Conservation (phyloP, 352 stramenopile species). For the Phytopythium vexans region DNA sequence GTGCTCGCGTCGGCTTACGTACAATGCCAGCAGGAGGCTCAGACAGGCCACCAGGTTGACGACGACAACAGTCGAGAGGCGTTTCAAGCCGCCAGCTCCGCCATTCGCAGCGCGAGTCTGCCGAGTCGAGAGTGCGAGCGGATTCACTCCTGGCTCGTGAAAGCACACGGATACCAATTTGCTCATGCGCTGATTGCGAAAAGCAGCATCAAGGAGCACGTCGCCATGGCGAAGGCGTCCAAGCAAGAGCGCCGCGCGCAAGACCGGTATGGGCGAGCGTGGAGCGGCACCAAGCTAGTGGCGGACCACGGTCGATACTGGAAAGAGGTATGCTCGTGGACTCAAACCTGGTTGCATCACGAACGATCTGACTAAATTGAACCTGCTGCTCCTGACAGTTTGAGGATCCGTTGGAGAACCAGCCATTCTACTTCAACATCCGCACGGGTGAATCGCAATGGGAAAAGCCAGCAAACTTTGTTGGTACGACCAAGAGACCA, state of each 20-base stretch:
- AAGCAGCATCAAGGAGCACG: slow-evolving; percentile 35
- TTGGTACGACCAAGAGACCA: slow-evolving; percentile 9
- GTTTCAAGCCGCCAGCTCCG: slow-evolving; percentile 16
- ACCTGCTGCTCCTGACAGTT: slow-evolving; percentile 22
- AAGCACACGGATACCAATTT: slow-evolving; percentile 50
- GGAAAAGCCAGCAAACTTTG: slow-evolving; percentile 40
- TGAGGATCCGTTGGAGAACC: slow-evolving; percentile 32
- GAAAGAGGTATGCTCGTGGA: slow-evolving; percentile 43
- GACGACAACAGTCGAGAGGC: slow-evolving; percentile 1
- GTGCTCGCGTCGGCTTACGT: slow-evolving; percentile 38
- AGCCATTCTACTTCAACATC: slow-evolving; percentile 68
- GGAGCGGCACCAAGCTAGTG: slow-evolving; percentile 16
- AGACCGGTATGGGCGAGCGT: slow-evolving; percentile 37
- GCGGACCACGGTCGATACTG: slow-evolving; percentile 61
- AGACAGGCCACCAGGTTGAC: neutral
- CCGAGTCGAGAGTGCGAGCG: slow-evolving; percentile 11
- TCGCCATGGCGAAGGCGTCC: slow-evolving; percentile 15
- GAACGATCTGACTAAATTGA: neutral
- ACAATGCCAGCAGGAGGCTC: slow-evolving; percentile 2
- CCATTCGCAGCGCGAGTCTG: slow-evolving; percentile 22
- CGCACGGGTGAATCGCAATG: slow-evolving; percentile 64
- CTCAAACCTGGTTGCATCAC: neutral
- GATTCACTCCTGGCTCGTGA: slow-evolving; percentile 33
- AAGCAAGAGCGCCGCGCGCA: slow-evolving; percentile 31
- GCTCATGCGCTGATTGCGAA: slow-evolving; percentile 37